Evolutionary conservation across 768 basidiomycete species (phyloP), one percentile per base, ranked within the genome.

Genomic region (Auricularia cornea): DNA sequence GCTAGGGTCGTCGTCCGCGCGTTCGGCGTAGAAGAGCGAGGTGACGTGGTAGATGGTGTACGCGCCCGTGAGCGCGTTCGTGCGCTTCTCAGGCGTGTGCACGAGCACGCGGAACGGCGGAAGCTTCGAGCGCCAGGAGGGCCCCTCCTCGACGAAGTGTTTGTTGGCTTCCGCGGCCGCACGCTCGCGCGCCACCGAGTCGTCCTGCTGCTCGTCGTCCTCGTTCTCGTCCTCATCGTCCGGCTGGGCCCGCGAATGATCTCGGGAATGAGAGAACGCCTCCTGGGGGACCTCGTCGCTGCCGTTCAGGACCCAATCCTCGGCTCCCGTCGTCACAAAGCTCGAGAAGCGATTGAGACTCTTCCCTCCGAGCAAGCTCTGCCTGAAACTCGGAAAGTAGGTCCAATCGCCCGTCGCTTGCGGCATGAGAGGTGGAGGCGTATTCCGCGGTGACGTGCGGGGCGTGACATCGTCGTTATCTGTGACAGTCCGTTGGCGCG

Each of bases 281-380:
- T 65, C 61, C 12, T 44, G 6, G 28, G 61, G 64, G 16, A 62
- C 52, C 10, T 28, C 31, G 26, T 62, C 72, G 30, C 75, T 77
- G 3, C 91, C 91, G 59, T 87, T 83, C n/a, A 92, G 80, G 8
- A 92, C 81, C 76, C 86, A 93, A 60, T 87, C 86, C 72, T 93
- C 91, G 11, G 91, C 91, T 38, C 91, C 91, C 63, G 87, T 90
- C 6, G 88, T 90, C 16, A 93, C 90, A 71, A 92, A 93, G 62
- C 81, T 87, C 1, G 90, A 91, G 74, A 93, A 93, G n/a, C 90
- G 81, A 72, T 92, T 92, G 61, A 92, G 73, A 54, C 84, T 84
- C 73, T 87, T 91, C 11, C 90, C 89, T 32, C 89, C 85, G 1
- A 93, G 81, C 0, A 92, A 78, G 66, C 84, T 87, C 12, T 66